phyloP scores from a whole-genome alignment of 2,329 filamentous ascomycete species.

The Penicillium sp. region DNA sequence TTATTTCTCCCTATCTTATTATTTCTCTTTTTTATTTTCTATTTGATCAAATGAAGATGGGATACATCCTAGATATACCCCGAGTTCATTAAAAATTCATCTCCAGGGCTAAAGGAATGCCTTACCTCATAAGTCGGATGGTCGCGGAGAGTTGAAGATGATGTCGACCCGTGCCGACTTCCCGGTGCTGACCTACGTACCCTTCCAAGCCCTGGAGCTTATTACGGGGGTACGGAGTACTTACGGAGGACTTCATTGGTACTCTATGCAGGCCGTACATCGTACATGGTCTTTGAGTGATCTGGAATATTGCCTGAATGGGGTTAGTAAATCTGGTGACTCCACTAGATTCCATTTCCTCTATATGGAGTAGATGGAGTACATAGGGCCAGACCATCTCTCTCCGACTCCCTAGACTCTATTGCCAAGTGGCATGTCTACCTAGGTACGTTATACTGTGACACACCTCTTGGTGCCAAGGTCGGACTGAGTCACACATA shows the following conservation, averaged over 20 bases:
- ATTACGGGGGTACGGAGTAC: background rate
- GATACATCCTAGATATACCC: background rate
- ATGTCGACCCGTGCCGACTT: constrained; percentile 3
- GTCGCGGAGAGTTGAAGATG: background rate
- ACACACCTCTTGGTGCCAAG: constrained; percentile 1
- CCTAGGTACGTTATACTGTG: background rate
- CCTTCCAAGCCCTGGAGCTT: background rate
- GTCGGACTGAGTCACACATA: background rate
- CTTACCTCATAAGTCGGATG: constrained; percentile 2
- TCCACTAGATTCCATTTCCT: background rate
- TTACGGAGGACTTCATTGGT: background rate
- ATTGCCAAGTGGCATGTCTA: background rate
- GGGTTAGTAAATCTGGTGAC: constrained; percentile 13
- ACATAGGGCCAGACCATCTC: background rate
- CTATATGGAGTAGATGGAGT: background rate
- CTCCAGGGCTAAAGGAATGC: background rate
- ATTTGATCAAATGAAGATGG: background rate
- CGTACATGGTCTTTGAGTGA: background rate
- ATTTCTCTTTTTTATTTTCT: background rate
- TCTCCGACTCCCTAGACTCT: background rate
- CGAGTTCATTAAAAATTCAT: too few relatives aligned
- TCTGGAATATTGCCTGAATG: constrained; percentile 21
- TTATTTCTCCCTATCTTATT: background rate
- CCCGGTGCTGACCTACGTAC: background rate
- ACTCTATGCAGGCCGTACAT: background rate